Evolutionary conservation across 495 filamentous ascomycete species (phyloP), one percentile per base, ranked within the genome.

Genomic region (Penicillium cataractarum): DNA sequence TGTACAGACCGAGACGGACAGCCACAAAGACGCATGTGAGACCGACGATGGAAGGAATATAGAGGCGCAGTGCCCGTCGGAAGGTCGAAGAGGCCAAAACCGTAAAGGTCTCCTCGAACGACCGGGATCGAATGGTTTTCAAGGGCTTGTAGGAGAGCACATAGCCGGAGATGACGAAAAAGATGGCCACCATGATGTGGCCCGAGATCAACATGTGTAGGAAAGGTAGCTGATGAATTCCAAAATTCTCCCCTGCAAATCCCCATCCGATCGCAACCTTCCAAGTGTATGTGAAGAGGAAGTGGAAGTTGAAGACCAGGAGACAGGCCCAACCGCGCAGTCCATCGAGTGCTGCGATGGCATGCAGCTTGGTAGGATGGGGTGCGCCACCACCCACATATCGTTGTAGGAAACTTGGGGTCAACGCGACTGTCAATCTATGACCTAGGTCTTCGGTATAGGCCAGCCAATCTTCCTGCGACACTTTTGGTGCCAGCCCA

Each of bases 151-250:
- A 84, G 15, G 87, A 87, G 9, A 91, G 77, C 1, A 87, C 87
- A 62, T 87, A 89, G 62, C 89, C 88, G 6, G 87, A 89, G 46
- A 91, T 86, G 58, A 90, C 84, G 74, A 90, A 90, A 78, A 91
- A 91, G 50, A 90, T 84, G 68, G 86, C 83, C 10, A 91, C 88
- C 87, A 89, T 89, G 52, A 89, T 85, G 54, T 85, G 83, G 32
- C 87, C 88, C 7, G 84, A 85, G 69, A 85, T 86, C 12, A 90
- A 64, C 58, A 90, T 74, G 52, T 88, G 83, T 4, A 90, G 31
- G 62, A 88, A 82, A 5, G 88, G 89, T 15, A 90, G 74, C 71
- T 90, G 89, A 53, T 87, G 79, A 50, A 87, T 68, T 31, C 81
- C 71, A 60, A 81, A 81, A 52, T 84, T 85, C 33, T 85, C 70